Conservation (phyloP, 139 green algal species). For the Picochlorum sp. region DNA sequence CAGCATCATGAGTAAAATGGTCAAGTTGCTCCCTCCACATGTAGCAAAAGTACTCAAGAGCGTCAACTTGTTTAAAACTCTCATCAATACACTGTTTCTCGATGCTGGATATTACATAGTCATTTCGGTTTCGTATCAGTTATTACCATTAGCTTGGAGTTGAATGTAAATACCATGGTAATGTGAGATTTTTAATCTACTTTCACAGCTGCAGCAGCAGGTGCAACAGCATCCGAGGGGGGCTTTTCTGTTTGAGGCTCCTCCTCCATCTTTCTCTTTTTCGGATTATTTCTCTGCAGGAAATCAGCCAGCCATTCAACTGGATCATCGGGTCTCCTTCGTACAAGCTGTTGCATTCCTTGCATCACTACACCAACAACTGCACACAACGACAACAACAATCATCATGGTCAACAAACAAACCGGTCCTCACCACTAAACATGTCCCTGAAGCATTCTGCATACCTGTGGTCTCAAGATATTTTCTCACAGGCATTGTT, state of each 20-base stretch:
- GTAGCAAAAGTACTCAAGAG: too few relatives aligned
- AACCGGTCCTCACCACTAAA: neutral
- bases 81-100: too few relatives aligned
- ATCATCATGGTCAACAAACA: neutral
- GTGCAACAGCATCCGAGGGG: too few relatives aligned
- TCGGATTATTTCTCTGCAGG: slow-evolving; percentile 70
- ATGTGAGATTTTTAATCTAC: too few relatives aligned
- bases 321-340: slow-evolving; percentile 68
- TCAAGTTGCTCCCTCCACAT: too few relatives aligned
- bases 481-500: slow-evolving; percentile 57
- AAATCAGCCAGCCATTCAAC: slow-evolving; percentile 73
- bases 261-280: slow-evolving; percentile 25
- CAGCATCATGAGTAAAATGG: too few relatives aligned
- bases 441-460: neutral
- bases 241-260: neutral
- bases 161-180: too few relatives aligned
- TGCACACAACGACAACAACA: slow-evolving; percentile 14
- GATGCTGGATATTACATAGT: too few relatives aligned
- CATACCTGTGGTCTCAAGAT: slow-evolving; percentile 46
- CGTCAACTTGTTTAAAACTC: too few relatives aligned
- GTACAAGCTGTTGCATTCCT: slow-evolving; percentile 62
- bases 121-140: too few relatives aligned
- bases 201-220: too few relatives aligned
- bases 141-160: too few relatives aligned
- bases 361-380: slow-evolving; percentile 77